These are phyloP conservation scores for Exophiala spinifera DNA, from an alignment of 2,329 filamentous ascomycete species.

Conservation along the genomic window DNA sequence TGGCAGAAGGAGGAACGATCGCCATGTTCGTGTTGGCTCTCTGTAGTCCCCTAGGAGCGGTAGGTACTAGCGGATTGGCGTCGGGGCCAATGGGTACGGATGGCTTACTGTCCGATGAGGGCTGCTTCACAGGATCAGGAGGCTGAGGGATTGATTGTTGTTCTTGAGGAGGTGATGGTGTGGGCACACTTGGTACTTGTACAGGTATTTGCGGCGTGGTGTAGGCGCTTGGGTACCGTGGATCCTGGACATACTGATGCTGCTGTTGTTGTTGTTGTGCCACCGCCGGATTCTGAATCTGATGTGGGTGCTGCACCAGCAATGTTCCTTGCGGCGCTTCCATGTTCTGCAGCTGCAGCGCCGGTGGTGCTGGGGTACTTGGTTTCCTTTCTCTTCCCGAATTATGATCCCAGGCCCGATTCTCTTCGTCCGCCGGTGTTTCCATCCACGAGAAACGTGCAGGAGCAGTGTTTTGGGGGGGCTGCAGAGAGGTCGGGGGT, in stretches of 20 bases:
- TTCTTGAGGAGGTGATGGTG: slow-evolving; percentile 3
- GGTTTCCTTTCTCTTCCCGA: slow-evolving; percentile 1
- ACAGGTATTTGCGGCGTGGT: slow-evolving; percentile 1
- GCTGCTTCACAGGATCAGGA: slow-evolving; percentile 18
- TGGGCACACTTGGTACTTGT: not conserved
- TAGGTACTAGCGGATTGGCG: slow-evolving; percentile 36
- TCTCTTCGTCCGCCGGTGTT: slow-evolving; percentile 20
- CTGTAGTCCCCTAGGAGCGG: slow-evolving; percentile 11
- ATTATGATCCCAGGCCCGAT: slow-evolving; percentile 13
- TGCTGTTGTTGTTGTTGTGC: slow-evolving; percentile 8
- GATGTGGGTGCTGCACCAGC: slow-evolving; percentile 6
- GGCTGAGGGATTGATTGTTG: slow-evolving; percentile 4
- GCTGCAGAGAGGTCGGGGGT: slow-evolving; percentile 18
- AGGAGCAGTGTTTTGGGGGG: slow-evolving; percentile 10
- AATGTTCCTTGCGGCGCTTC: slow-evolving; percentile 6
- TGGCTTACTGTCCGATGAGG: slow-evolving; percentile 9
- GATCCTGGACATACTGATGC: slow-evolving; percentile 2
- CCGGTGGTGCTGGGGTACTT: not conserved
- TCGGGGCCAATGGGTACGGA: slow-evolving; percentile 36
- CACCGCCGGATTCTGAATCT: not conserved
- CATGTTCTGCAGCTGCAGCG: slow-evolving; percentile 9
- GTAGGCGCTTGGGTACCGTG: slow-evolving; percentile 7
- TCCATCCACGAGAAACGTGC: slow-evolving; percentile 25
- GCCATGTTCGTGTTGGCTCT: slow-evolving; percentile 25
- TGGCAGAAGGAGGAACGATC: slow-evolving; percentile 18